Percentiles rank a stretch among this genome's conserved stretches.
These are phyloP conservation scores for Vigna unguiculata DNA, from an alignment of 306 rosid species.

Conservation along the genomic window DNA sequence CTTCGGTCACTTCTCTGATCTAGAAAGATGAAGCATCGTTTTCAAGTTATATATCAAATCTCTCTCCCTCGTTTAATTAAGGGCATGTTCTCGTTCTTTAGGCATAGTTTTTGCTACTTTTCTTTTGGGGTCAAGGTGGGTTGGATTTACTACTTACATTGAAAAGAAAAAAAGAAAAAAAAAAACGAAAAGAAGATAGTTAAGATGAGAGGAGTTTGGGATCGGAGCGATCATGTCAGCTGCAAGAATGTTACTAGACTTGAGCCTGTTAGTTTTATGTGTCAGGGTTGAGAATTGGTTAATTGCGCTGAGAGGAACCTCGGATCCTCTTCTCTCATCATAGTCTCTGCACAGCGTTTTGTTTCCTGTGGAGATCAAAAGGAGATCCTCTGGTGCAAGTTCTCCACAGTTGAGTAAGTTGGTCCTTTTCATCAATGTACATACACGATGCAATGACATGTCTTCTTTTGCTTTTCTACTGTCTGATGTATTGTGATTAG, in stretches of 20 bases:
- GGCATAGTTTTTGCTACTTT: constrained; percentile 27
- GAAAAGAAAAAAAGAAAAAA: background rate
- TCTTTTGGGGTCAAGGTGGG: constrained; percentile 38
- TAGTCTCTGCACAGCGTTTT: constrained; percentile 20
- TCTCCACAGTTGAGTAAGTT: constrained; percentile 56
- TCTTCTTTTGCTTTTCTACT: background rate
- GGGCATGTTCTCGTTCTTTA: constrained; percentile 42
- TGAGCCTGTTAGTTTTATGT: constrained; percentile 67
- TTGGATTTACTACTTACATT: constrained; percentile 45
- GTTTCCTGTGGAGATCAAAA: constrained; percentile 21
- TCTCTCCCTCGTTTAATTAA: constrained; percentile 46
- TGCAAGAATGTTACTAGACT: constrained; percentile 54
- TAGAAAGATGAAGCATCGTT: constrained; percentile 54
- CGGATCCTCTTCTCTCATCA: constrained; percentile 86
- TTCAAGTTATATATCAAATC: constrained; percentile 21
- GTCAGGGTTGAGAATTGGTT: constrained; percentile 66
- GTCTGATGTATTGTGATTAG: constrained; percentile 49
- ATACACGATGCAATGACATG: constrained; percentile 55
- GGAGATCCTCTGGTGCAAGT: constrained; percentile 50
- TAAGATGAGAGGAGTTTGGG: constrained; percentile 69
- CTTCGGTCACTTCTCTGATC: constrained; percentile 88
- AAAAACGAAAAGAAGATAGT: background rate
- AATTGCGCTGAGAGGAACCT: constrained; percentile 99
- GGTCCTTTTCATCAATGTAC: constrained; percentile 51
- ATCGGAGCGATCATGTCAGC: constrained; percentile 99